Evolutionary conservation across 2,329 filamentous ascomycete genomes (phyloP).

Genomic region (Anisogramma anomala): DNA sequence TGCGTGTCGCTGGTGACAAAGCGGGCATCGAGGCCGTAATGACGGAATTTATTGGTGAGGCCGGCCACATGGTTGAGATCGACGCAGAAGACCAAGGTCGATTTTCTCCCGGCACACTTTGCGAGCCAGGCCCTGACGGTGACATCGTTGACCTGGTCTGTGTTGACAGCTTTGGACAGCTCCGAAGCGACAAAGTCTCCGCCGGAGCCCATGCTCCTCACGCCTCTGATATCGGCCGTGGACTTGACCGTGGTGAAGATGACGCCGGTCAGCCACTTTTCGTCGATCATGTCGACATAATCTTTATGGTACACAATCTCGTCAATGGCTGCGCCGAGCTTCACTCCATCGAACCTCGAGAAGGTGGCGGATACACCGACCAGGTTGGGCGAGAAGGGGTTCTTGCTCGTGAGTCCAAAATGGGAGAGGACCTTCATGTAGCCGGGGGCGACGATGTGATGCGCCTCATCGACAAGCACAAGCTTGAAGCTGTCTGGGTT

Average conservation of each 20-base stretch:
- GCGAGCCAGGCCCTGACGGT: conserved; percentile 78
- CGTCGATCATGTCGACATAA: conserved; percentile 58
- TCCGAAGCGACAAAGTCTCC: conserved; percentile 73
- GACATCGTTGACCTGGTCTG: conserved; percentile 65
- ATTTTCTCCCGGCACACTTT: conserved; percentile 61
- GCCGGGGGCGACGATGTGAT: conserved; percentile 80
- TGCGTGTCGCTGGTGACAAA: conserved; percentile 79
- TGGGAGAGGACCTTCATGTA: conserved; percentile 69
- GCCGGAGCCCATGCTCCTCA: conserved; percentile 46
- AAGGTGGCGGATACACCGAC: conserved; percentile 77
- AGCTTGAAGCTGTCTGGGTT: conserved; percentile 74
- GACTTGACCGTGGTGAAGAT: conserved; percentile 87
- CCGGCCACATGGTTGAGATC: conserved; percentile 71
- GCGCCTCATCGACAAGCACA: conserved; percentile 87
- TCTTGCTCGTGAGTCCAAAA: conserved; percentile 51
- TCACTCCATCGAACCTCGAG: conserved; percentile 70
- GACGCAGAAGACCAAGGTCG: conserved; percentile 89
- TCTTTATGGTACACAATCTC: conserved; percentile 91
- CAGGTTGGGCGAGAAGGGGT: conserved; percentile 48
- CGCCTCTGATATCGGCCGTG: conserved; percentile 63
- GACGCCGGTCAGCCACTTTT: conserved; percentile 87
- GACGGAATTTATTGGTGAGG: conserved; percentile 65
- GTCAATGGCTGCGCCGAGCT: conserved; percentile 74
- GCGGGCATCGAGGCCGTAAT: conserved; percentile 67
- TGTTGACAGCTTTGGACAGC: conserved; percentile 79